A percentile compares a stretch with the other conserved stretches of the same genome.
Evolutionary conservation across 2,329 filamentous ascomycete genomes (phyloP).

Genomic region (Arthrobotrys pseudoclavata): DNA sequence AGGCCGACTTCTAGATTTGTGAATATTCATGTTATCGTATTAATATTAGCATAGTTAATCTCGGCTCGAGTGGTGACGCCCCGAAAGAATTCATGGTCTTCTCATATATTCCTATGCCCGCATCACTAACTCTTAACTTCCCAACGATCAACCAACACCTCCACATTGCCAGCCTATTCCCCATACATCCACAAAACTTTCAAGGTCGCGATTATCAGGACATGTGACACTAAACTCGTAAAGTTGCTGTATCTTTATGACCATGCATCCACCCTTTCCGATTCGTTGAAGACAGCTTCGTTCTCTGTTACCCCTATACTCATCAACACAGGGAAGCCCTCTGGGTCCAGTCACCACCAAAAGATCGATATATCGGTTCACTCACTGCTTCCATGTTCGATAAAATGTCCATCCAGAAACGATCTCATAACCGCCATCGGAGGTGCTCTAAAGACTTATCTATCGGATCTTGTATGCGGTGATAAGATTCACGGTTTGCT

Average conservation of each 20-base stretch:
- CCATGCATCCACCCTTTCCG: constrained; percentile 43
- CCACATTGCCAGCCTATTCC: background rate
- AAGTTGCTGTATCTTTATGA: constrained; percentile 72
- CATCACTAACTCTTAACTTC: background rate
- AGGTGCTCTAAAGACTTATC: constrained; percentile 5
- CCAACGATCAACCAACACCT: background rate
- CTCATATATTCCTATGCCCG: background rate
- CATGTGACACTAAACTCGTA: constrained; percentile 75
- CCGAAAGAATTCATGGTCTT: background rate
- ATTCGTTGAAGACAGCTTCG: background rate
- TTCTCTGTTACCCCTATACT: constrained; percentile 19
- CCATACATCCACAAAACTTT: background rate
- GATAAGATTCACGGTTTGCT: constrained; percentile 71
- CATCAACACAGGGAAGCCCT: constrained; percentile 33
- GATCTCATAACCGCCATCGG: constrained; percentile 37
- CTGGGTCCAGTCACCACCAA: background rate
- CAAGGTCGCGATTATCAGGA: constrained; percentile 70
- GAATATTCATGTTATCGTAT: background rate
- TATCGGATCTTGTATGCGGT: constrained; percentile 22
- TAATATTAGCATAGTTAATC: too few relatives aligned
- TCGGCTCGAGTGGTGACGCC: background rate
- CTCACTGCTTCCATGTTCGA: constrained; percentile 27
- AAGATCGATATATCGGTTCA: constrained; percentile 31
- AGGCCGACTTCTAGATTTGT: background rate
- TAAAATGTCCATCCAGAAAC: constrained; percentile 11